A percentile compares a stretch with the other conserved stretches of the same genome.
These are phyloP conservation scores for Fusarium robinianum DNA, from an alignment of 2,329 filamentous ascomycete genomes.

Conservation along the genomic window DNA sequence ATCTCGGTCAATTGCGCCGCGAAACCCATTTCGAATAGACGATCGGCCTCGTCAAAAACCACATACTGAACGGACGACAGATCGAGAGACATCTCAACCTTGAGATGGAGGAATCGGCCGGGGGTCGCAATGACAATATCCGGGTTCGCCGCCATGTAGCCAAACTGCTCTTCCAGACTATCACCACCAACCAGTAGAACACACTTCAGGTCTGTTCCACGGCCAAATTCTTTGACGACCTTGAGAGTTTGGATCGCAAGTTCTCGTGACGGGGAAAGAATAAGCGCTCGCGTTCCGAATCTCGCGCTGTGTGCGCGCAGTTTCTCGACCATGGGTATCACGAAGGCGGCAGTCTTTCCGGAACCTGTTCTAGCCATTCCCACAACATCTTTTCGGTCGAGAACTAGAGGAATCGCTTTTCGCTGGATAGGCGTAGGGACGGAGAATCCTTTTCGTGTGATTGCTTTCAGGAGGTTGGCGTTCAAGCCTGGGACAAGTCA, in stretches of 20 bases:
- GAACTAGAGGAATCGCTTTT: conserved; percentile 89
- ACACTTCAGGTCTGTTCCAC: conserved; percentile 88
- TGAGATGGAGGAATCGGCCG: conserved; percentile 92
- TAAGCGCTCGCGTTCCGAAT: conserved; percentile 82
- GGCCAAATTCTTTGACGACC: conserved; percentile 91
- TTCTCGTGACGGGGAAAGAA: conserved; percentile 92
- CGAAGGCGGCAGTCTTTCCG: conserved; percentile 97
- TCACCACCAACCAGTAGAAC: conserved; percentile 93
- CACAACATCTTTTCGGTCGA: conserved; percentile 93
- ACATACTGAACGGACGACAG: conserved; percentile 91
- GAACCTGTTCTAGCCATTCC: conserved; percentile 99
- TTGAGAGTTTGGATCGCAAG: conserved; percentile 93
- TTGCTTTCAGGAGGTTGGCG: conserved; percentile 82
- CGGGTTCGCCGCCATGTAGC: conserved; percentile 88
- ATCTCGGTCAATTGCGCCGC: conserved; percentile 92
- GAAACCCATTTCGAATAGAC: conserved; percentile 98
- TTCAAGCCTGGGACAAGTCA: conserved; percentile 65
- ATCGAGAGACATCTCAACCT: conserved; percentile 94
- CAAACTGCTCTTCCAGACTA: conserved; percentile 93
- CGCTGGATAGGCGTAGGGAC: conserved; percentile 97
- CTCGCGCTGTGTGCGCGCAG: conserved; percentile 85
- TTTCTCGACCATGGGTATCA: conserved; percentile 97
- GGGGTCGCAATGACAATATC: conserved; percentile 98
- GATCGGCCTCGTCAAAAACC: conserved; percentile 96
- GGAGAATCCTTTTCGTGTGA: conserved; percentile 90